phyloP scores from a whole-genome alignment of 306 rosid genomes.

The Begonia loranthoides region DNA sequence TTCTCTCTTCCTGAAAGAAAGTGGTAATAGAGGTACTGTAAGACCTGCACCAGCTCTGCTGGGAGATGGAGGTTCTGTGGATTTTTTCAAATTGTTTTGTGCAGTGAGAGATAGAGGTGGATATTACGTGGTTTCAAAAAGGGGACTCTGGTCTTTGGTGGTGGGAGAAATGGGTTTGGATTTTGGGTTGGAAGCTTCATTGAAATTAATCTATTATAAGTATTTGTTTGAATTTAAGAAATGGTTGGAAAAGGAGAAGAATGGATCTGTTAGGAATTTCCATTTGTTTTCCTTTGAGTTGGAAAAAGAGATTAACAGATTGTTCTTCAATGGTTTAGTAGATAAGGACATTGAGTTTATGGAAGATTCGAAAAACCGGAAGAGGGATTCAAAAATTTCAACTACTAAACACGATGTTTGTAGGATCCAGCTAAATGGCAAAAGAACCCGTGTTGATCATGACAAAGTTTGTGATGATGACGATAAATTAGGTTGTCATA shows the following conservation, averaged over 20 bases:
- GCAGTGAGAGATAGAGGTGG: constrained; percentile 66
- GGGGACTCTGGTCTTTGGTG: constrained; percentile 52
- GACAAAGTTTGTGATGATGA: constrained; percentile 6
- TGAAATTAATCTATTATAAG: constrained; percentile 47
- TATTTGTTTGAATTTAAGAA: constrained; percentile 52
- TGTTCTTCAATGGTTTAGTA: constrained; percentile 12
- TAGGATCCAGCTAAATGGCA: constrained; percentile 2
- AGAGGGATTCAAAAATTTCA: constrained; percentile 14
- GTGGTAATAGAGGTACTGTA: constrained; percentile 19
- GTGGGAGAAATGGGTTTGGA: constrained; percentile 35
- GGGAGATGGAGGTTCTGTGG: constrained; percentile 36
- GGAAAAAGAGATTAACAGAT: constrained; percentile 31
- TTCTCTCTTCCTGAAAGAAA: constrained; percentile 32
- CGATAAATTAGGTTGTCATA: background rate
- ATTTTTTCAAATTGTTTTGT: constrained; percentile 46
- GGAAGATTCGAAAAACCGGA: constrained; percentile 6
- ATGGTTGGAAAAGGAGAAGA: constrained; percentile 41
- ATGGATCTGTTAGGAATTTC: constrained; percentile 9
- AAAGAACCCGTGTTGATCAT: constrained; percentile 8
- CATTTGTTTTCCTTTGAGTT: constrained; percentile 27
- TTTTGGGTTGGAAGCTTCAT: constrained; percentile 19
- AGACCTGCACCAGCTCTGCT: constrained; percentile 56
- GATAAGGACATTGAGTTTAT: background rate
- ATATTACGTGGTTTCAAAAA: constrained; percentile 34
- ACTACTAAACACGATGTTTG: constrained; percentile 12